Percentiles rank a stretch among this genome's conserved stretches.
Evolutionary conservation across 1,139 yeast genomes (phyloP).

Genomic region (Pichia sorboxylosa): DNA sequence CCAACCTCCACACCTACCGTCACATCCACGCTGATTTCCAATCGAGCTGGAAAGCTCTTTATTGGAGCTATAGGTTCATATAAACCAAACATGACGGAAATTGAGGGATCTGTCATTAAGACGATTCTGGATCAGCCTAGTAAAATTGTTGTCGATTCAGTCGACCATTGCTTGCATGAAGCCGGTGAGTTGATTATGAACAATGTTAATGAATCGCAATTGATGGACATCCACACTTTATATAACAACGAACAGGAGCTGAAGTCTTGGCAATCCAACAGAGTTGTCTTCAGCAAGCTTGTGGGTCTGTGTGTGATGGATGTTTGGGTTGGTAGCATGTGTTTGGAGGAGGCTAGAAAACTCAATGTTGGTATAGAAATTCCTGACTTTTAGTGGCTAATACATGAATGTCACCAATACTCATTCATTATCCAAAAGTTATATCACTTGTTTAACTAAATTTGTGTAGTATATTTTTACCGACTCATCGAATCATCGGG

Average conservation of each 20-base stretch:
- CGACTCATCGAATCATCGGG: too few relatives aligned
- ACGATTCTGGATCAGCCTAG: conserved; percentile 22
- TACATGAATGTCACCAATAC: too few relatives aligned
- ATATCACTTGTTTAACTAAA: too few relatives aligned
- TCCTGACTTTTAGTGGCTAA: conserved; percentile 23
- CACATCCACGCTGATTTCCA: conserved; percentile 26
- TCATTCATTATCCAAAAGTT: too few relatives aligned
- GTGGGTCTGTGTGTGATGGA: conserved; percentile 60
- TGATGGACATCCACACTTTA: conserved; percentile 37
- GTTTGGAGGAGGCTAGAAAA: conserved; percentile 20
- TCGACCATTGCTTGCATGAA: conserved; percentile 43
- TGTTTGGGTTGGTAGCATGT: conserved; percentile 31
- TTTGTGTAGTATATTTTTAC: too few relatives aligned
- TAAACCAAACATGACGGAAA: conserved; percentile 58
- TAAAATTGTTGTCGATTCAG: conserved; percentile 48
- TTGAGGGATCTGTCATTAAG: conserved; percentile 35
- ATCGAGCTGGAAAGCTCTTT: conserved; percentile 26
- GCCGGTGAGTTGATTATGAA: conserved; percentile 55
- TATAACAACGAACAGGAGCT: conserved; percentile 10
- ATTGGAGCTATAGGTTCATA: conserved; percentile 58
- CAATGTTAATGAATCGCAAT: conserved; percentile 25
- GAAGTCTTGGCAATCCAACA: conserved; percentile 5
- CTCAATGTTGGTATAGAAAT: conserved; percentile 20
- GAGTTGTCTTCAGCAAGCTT: conserved; percentile 35
- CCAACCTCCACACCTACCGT: conserved; percentile 45